Base-by-base conservation (phyloP, 2,329 filamentous ascomycete species). In the Ceratocystiopsis brevicomis region DNA sequence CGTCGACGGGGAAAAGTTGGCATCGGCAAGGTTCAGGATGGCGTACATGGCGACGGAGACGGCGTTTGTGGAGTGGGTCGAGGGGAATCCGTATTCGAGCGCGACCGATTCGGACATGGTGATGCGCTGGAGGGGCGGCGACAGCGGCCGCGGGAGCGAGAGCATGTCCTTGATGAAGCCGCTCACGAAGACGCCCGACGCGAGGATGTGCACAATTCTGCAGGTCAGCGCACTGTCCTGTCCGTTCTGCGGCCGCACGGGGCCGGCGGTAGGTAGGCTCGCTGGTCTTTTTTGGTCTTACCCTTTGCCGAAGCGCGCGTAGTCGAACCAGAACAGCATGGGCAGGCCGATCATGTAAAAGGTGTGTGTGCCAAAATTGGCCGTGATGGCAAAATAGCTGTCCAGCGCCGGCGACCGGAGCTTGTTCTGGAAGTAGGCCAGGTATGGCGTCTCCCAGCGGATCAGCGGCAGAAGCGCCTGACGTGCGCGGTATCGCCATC, bases 261-360 rank as follows among this genome's bases (percentile, higher is more conserved):
- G n/a, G n/a, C n/a, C n/a, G n/a, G n/a, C n/a, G n/a, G n/a, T n/a
- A n/a, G n/a, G n/a, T n/a, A n/a, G n/a, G n/a, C n/a, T n/a, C n/a
- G n/a, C n/a, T n/a, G n/a, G 14, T 21, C 35, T n/a, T 4, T 34
- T 9, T 13, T 30, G 11, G 68, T 21, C 78, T 53, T 76, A 92
- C 84, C 80, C 87, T 65, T 90, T 81, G 44, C 85, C 90, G 51
- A 93, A 73, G 49, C 72, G 77, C 38, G 81, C 78, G 61, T 87
- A 82, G 43, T 88, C 88, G 55, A 85, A 94, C 90, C 90, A 98
- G 65, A 96, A 96, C 52, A 94, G 72, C 50, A 96, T 84, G 6
- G 90, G 90, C 54, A 98, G 65, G 46, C 85, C 81, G 51, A 94
- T 72, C 87, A 96, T 96, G 68, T 95, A 98, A 66, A 95, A 96